Percentiles rank a stretch among this genome's conserved stretches.
Conservation (phyloP, 2,329 filamentous ascomycete genomes). For the Fonsecaea multimorphosa region DNA sequence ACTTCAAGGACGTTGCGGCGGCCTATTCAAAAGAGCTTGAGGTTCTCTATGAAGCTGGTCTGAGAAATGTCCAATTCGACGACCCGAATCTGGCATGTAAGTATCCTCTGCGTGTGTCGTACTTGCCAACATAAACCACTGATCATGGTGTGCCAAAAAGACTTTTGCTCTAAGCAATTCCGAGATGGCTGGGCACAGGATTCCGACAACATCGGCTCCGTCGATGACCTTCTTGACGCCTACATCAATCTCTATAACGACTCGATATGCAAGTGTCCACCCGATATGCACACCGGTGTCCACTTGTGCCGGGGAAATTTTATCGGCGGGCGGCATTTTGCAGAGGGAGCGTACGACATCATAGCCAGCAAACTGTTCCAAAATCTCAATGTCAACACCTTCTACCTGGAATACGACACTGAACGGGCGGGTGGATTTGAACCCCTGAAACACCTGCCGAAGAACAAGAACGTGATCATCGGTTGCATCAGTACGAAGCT, state of each 20-base stretch:
- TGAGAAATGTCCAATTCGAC: constrained; percentile 66
- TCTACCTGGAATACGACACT: constrained; percentile 70
- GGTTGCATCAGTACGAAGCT: constrained; percentile 66
- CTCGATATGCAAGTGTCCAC: constrained; percentile 63
- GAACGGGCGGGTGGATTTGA: constrained; percentile 66
- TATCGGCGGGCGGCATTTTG: constrained; percentile 65
- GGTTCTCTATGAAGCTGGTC: constrained; percentile 62
- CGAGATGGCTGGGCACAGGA: constrained; percentile 70
- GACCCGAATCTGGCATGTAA: constrained; percentile 66
- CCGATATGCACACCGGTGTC: constrained; percentile 73
- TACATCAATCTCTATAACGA: constrained; percentile 77
- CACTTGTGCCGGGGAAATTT: constrained; percentile 71
- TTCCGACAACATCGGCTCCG: constrained; percentile 66
- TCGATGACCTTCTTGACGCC: constrained; percentile 70
- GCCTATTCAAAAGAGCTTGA: constrained; percentile 69
- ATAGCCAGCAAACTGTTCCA: constrained; percentile 68
- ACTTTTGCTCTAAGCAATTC: constrained; percentile 72
- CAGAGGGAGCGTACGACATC: constrained; percentile 67
- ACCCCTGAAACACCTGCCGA: constrained; percentile 62
- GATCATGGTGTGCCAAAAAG: constrained; percentile 44
- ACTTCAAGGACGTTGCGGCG: constrained; percentile 69
- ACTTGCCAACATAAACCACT: neutral
- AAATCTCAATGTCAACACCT: constrained; percentile 64
- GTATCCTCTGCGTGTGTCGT: constrained; percentile 39
- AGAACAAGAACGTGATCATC: constrained; percentile 64